Evolutionary conservation across 345 rosid species (phyloP), one percentile per base, ranked within the genome.

Genomic region (Moricandia moricandioides): DNA sequence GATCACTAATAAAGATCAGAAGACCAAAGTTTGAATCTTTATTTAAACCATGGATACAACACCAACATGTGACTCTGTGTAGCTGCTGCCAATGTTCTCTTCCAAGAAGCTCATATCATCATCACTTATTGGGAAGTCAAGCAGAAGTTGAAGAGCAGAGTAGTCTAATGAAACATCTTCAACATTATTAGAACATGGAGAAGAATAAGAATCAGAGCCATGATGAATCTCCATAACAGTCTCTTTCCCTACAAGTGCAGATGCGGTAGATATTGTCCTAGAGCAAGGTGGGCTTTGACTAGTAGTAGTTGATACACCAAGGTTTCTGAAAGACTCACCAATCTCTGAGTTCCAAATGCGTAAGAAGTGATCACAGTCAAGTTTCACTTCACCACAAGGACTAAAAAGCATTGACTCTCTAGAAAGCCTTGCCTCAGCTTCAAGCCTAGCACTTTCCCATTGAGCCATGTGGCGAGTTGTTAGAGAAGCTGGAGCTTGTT

Each of bases 401-500:
- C 18, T 29, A 83, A 88, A 85, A 71, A 89, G 83, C 29, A 84
- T 52, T 3, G 91, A 90, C 54, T 88, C 97, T 80, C 78, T 82
- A 2, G 97, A 91, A 26, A 95, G 96, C 52, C 98, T 84, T 0
- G 97, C 97, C 74, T 95, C 99, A 12, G 99, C 99, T 85, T 95
- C 98, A 4, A 95, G 94, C 57, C 99, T 83, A 26, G 98, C 98
- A 54, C 94, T 90, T 83, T 95, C 99, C 99, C 99, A 95, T n/a
- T 95, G 99, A 13, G 99, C 86, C 97, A 90, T 92, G 81, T 95
- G 99, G 7, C 99, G 93, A 2, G 97, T 90, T 31, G 86, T 67
- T 0, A 88, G 89, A 2, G 92, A 85, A 10, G 88, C 71, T 2
- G 92, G 86, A 8, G 90, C 68, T 59, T 79, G 84, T 26, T 55